Conservation (phyloP, 495 filamentous ascomycete species). For the Chaetomium fimeti region DNA sequence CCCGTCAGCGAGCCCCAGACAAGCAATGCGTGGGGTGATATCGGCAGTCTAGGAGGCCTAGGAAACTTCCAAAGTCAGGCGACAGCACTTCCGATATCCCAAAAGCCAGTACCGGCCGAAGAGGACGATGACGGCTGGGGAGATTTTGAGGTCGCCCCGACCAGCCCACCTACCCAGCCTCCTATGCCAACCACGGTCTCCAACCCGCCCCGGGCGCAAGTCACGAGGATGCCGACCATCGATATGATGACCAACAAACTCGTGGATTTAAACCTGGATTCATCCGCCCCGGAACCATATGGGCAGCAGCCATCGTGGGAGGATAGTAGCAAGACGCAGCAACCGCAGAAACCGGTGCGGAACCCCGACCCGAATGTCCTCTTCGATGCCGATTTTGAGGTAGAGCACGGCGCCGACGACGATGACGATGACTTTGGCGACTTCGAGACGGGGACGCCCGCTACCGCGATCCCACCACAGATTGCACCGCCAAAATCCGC, state of each 20-base stretch:
- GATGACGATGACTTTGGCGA: constrained; percentile 53
- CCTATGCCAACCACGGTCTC: constrained; percentile 6
- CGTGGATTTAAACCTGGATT: constrained; percentile 33
- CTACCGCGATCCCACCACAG: constrained; percentile 1
- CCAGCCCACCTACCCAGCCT: constrained; percentile 16
- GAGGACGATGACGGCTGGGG: constrained; percentile 70
- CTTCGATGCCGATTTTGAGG: constrained; percentile 52
- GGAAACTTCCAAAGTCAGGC: constrained; percentile 17
- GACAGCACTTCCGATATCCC: not conserved
- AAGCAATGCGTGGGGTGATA: constrained; percentile 24
- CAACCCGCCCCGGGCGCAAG: constrained; percentile 31
- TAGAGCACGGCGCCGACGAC: constrained; percentile 26
- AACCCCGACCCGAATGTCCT: constrained; percentile 45
- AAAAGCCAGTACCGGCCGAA: constrained; percentile 30
- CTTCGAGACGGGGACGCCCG: constrained; percentile 42
- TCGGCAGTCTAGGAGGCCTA: constrained; percentile 21
- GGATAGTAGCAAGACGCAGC: not conserved
- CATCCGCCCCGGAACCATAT: constrained; percentile 23
- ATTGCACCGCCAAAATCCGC: constrained; percentile 15
- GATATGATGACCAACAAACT: constrained; percentile 49
- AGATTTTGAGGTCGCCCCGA: constrained; percentile 63
- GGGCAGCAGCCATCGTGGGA: constrained; percentile 27
- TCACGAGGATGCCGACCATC: constrained; percentile 44
- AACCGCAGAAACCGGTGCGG: constrained; percentile 18
- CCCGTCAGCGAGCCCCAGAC: constrained; percentile 17